A percentile compares a stretch with the other conserved stretches of the same genome.
Conservation (phyloP, 1,139 yeast species). For the Candida tropicalis region DNA sequence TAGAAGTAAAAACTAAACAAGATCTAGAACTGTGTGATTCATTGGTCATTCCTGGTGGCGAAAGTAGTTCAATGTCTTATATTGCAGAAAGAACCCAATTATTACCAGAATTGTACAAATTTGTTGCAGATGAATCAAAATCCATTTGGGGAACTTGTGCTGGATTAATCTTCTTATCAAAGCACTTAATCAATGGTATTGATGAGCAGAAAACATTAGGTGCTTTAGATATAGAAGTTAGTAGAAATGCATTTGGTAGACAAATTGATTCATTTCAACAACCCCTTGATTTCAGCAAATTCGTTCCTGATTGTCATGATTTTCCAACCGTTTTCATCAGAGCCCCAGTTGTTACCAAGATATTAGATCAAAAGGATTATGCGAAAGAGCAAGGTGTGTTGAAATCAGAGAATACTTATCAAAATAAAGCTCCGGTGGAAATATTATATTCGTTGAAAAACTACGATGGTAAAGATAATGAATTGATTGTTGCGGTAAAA, state of each 20-base stretch:
- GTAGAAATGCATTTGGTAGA: constrained; percentile 79
- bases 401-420: constrained; percentile 27
- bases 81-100: constrained; percentile 69
- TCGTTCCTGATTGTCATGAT: constrained; percentile 40
- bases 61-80: constrained; percentile 74
- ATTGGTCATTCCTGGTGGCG: constrained; percentile 80
- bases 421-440: constrained; percentile 38
- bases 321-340: constrained; percentile 73
- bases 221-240: constrained; percentile 65
- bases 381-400: constrained; percentile 22
- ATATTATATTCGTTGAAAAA: constrained; percentile 39
- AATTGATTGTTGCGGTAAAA: constrained; percentile 68
- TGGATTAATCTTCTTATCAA: constrained; percentile 70
- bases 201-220: constrained; percentile 65
- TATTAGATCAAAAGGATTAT: constrained; percentile 22
- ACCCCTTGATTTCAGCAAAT: constrained; percentile 49
- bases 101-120: constrained; percentile 55
- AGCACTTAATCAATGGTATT: constrained; percentile 55
- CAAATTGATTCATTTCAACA: constrained; percentile 69
- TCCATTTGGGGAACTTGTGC: constrained; percentile 91
- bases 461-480: constrained; percentile 23
- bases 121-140: constrained; percentile 47
- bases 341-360: constrained; percentile 68
- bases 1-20: constrained; percentile 55
- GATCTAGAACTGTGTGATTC: constrained; percentile 59